Evolutionary conservation across 106 monocot species (phyloP), one percentile per base, ranked within the genome.

Genomic region (Chionographis japonica): DNA sequence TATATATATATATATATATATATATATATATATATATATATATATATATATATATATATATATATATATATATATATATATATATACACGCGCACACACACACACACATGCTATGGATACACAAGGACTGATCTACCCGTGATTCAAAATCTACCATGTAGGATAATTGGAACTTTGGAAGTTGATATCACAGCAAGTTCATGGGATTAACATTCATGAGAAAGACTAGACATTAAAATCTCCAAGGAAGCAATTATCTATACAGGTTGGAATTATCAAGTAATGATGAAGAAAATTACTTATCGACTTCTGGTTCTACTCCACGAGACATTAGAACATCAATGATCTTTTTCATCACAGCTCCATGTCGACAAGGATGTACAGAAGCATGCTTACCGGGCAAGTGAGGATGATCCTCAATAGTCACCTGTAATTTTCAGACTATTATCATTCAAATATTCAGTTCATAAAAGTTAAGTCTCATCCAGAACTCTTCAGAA

Each of bases 291-390:
- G 59, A 61, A 57, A 1, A 70, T 83, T 83, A 99, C 98, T 88
- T 99, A 71, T 99, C 98, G 40, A 99, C 93, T 93, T 99, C 93
- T 11, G 90, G 98, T 78, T 99, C 93, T 39, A 81, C 98, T 73
- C 90, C 92, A 63, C 83, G 80, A 54, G 93, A 93, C 87, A 99
- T 90, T 37, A 87, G 69, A 61, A 93, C 93, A 66, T 99, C 98
- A 71, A 99, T 90, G 36, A 99, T 93, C 83, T 99, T 99, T 73
- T 99, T 99, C 98, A 99, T 99, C 37, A 99, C 98, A 54, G 90
- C 93, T 17, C 85, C 93, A 78, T 99, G 98, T 43, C 79, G 74
- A 69, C 98, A 99, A 3, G 98, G 98, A 79, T 99, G 98, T 12
- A 99, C 85, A 46, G 98, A 99, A 54, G 98, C 98, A 78, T 99